A percentile compares a stretch with the other conserved stretches of the same genome.
phyloP scores from a whole-genome alignment of 371 early-diverging fungal genomes.

The Apophysomyces ossiformis region DNA sequence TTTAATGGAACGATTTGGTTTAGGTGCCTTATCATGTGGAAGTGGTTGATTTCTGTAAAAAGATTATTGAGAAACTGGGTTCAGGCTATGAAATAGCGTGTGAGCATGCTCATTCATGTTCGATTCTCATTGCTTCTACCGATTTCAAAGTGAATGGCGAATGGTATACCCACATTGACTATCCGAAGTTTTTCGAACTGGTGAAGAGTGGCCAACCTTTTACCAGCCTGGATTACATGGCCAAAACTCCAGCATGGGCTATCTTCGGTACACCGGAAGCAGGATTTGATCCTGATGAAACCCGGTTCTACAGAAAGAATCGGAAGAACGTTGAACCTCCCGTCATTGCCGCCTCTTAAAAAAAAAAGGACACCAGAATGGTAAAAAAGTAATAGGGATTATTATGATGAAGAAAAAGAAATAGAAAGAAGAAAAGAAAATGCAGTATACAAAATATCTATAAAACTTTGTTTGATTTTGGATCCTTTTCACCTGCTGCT shows the following conservation, averaged over 20 bases:
- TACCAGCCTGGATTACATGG: conserved; percentile 72
- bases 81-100: conserved; percentile 76
- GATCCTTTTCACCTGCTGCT: too few relatives aligned
- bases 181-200: conserved; percentile 72
- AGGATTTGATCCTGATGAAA: conserved; percentile 83
- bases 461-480: not conserved
- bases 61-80: conserved; percentile 58
- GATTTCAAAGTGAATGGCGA: conserved; percentile 71
- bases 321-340: conserved; percentile 36
- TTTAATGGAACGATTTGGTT: conserved; percentile 14
- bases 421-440: not conserved
- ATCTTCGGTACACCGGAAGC: conserved; percentile 73
- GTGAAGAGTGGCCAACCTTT: conserved; percentile 68
- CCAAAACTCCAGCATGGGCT: conserved; percentile 80
- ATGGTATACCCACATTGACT: conserved; percentile 87
- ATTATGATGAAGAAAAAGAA: not conserved
- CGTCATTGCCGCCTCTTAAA: conserved; percentile 8
- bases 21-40: conserved; percentile 79
- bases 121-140: conserved; percentile 72
- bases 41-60: conserved; percentile 73
- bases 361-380: not conserved
- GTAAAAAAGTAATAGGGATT: not conserved
- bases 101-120: conserved; percentile 81
- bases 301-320: conserved; percentile 69
- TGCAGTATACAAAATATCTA: conserved; percentile 8